Evolutionary conservation across 2,329 filamentous ascomycete species (phyloP).

Genomic region (Colletotrichum sp.): DNA sequence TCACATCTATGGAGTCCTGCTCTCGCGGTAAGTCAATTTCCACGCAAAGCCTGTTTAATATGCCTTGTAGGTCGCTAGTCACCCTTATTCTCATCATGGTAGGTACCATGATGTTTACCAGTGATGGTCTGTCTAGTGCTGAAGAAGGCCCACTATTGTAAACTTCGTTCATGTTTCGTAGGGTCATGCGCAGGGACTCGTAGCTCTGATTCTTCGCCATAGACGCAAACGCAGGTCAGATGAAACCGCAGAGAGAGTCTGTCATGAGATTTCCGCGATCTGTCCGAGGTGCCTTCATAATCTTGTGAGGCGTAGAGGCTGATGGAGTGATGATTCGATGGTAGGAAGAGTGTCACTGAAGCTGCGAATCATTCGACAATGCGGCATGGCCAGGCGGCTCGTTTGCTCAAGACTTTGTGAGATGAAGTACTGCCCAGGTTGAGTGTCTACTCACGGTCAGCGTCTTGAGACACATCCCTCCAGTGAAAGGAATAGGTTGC

Average conservation of each 20-base stretch:
- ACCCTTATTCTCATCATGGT: neutral
- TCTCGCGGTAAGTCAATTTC: neutral
- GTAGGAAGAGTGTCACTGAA: neutral
- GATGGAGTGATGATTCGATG: neutral
- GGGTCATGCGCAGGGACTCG: neutral
- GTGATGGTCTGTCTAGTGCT: neutral
- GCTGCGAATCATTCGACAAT: neutral
- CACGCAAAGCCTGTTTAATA: neutral
- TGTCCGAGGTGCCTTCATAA: accelerated
- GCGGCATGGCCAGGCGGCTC: neutral
- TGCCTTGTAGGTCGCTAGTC: neutral
- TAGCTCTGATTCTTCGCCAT: neutral
- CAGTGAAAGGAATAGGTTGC: neutral
- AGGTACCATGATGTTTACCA: neutral
- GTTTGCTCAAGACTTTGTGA: neutral
- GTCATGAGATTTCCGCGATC: neutral
- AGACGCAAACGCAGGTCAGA: neutral
- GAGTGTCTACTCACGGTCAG: neutral
- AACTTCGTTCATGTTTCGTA: neutral
- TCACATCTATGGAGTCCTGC: neutral
- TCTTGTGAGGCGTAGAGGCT: accelerated
- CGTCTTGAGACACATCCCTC: neutral
- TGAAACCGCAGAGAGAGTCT: neutral
- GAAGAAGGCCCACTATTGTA: neutral
- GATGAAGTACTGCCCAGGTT: neutral